Percentiles rank a stretch among this genome's conserved stretches.
phyloP scores from a whole-genome alignment of 1,139 yeast species.

The Saccharomyces hybrid region DNA sequence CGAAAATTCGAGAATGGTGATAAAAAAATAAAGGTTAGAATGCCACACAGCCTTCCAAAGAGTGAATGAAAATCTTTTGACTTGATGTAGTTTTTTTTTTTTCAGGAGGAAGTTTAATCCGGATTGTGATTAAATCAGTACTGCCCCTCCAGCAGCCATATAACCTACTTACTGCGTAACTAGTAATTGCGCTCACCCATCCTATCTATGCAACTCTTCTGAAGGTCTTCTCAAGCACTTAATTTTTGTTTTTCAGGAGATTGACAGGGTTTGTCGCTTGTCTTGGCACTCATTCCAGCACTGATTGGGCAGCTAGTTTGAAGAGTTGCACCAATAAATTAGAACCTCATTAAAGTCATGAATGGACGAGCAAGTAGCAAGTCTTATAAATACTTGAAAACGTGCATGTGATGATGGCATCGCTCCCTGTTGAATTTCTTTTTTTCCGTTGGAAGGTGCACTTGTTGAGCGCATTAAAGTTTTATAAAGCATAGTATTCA shows the following conservation, averaged over 20 bases:
- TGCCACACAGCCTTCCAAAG: neutral
- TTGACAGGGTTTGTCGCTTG: neutral
- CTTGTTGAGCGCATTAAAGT: neutral
- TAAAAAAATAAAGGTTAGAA: neutral
- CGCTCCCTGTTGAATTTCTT: neutral
- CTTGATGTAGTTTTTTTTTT: no score
- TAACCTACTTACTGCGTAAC: neutral
- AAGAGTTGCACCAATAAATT: neutral
- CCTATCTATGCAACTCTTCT: neutral
- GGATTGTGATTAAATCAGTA: neutral
- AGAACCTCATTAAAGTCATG: neutral
- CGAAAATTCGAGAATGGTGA: neutral
- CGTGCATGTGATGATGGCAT: neutral
- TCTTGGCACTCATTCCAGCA: neutral
- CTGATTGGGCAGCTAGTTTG: neutral
- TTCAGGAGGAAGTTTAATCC: neutral
- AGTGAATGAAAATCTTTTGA: neutral
- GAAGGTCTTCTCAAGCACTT: neutral
- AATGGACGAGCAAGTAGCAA: neutral
- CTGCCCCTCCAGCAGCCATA: neutral
- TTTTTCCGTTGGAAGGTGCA: neutral
- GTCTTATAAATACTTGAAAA: neutral
- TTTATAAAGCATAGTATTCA: neutral
- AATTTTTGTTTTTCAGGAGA: neutral
- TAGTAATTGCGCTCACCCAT: neutral